A percentile compares a stretch with the other conserved stretches of the same genome.
Conservation (phyloP, 371 early-diverging fungal species). For the Syncephalastrum monosporum region DNA sequence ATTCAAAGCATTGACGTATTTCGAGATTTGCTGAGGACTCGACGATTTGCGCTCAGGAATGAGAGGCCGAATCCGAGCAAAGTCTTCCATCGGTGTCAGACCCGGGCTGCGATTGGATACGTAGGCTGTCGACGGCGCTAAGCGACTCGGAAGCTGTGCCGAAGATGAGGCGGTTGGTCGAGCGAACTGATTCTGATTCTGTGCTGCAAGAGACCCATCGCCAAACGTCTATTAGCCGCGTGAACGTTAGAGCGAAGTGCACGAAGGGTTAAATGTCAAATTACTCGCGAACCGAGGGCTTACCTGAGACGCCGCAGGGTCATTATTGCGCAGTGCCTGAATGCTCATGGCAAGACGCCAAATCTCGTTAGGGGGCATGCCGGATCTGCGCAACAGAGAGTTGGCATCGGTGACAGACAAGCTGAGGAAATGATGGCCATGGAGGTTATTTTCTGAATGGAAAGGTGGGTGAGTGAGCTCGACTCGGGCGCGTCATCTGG, state of each 20-base stretch:
- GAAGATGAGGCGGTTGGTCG: conserved; percentile 5
- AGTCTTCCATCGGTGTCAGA: conserved; percentile 11
- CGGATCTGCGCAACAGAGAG: conserved; percentile 17
- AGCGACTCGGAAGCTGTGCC: neutral
- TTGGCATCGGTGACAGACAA: conserved; percentile 13
- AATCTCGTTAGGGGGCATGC: conserved; percentile 27
- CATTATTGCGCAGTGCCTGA: conserved; percentile 18
- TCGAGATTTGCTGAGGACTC: conserved; percentile 27
- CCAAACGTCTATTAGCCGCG: no score
- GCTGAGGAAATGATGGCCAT: conserved; percentile 21
- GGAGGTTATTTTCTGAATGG: conserved; percentile 13
- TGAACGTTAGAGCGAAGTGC: no score
- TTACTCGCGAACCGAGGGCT: neutral
- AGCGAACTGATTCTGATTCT: conserved; percentile 3
- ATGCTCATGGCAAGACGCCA: conserved; percentile 27
- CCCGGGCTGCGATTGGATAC: conserved; percentile 1
- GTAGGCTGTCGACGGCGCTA: neutral
- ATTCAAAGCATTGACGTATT: conserved; percentile 17
- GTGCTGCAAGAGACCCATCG: neutral
- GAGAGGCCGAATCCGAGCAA: conserved; percentile 18
- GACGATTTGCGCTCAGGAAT: conserved; percentile 35
- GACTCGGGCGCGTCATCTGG: conserved; percentile 1
- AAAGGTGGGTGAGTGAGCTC: neutral
- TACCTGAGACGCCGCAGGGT: conserved; percentile 8
- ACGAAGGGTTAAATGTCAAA: no score